Evolutionary conservation across 306 rosid genomes (phyloP), one percentile per base, ranked within the genome.

Genomic region (Sindora glabra): DNA sequence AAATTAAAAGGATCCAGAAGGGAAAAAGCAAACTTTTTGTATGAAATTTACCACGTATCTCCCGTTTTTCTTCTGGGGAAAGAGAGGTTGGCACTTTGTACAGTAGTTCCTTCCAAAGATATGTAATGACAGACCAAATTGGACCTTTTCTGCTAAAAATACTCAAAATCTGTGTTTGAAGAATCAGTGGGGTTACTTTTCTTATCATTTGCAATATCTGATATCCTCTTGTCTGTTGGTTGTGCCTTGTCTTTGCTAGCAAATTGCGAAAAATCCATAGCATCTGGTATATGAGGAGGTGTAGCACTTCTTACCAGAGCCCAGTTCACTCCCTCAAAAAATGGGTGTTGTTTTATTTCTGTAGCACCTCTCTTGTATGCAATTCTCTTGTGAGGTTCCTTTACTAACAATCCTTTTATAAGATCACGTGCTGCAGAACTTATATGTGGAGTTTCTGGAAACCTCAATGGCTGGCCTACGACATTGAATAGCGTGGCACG

Each of bases 241-340:
- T 70, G 13, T 24, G 76, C 11, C 6, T 53, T 21, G 8, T 74
- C 78, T 38, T 82, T 78, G 37, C 64, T 75, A 62, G 89, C 87
- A 68, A 70, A 86, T 60, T 77, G 84, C 5, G 92, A 71, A 63
- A 77, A 83, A 64, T 86, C 89, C 56, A 86, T 53, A 16, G 81
- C 61, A 1, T 89, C 95, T 37, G 97, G 95, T 48, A 89, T 16
- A 57, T 83, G 87, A 3, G 97, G 97, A 71, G 97, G 95, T 32
- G 12, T 40, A 27, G 87, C 97, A 57, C 97, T 72, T 78, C 97
- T 86, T 18, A 89, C 92, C 1, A 89, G 79, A 8, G 97, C 97
- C 95, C 97, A 89, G 63, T 89, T 89, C 51, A 89, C 87, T 33
- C 95, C 97, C 54, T 89, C 95, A 24, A 89, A 89, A 74, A 89